phyloP scores from a whole-genome alignment of 768 basidiomycete genomes.

The Lentinula boryana region DNA sequence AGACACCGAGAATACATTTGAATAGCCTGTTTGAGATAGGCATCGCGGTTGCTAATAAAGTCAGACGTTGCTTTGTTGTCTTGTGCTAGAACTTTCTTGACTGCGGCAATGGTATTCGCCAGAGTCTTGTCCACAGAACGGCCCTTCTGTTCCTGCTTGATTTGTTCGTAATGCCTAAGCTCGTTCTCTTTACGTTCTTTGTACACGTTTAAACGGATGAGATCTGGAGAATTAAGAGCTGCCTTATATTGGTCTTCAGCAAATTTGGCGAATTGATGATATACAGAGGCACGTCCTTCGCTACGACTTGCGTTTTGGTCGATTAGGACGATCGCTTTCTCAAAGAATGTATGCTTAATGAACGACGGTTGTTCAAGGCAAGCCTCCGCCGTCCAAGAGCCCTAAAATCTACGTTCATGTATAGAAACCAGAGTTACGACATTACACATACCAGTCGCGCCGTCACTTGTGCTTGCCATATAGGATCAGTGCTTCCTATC shows the following conservation, averaged over 20 bases:
- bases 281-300: conserved; percentile 50
- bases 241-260: conserved; percentile 83
- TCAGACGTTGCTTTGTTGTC: conserved; percentile 43
- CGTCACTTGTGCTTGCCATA: background rate
- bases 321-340: conserved; percentile 41
- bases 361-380: conserved; percentile 72
- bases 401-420: conserved; percentile 37
- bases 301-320: conserved; percentile 15
- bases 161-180: conserved; percentile 40
- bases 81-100: conserved; percentile 42
- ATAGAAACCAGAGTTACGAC: background rate
- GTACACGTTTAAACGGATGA: conserved; percentile 63
- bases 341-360: conserved; percentile 68
- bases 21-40: conserved; percentile 71
- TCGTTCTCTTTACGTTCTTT: conserved; percentile 68
- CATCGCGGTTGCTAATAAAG: conserved; percentile 37
- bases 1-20: conserved; percentile 84
- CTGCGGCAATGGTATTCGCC: conserved; percentile 31
- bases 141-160: conserved; percentile 23
- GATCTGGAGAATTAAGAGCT: conserved; percentile 64
- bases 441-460: conserved; percentile 55
- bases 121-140: conserved; percentile 18
- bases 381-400: conserved; percentile 86
- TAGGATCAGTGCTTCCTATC: conserved; percentile 6
- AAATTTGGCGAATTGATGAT: conserved; percentile 80